Evolutionary conservation across 768 basidiomycete genomes (phyloP).

Genomic region (Trametes sanguinea): DNA sequence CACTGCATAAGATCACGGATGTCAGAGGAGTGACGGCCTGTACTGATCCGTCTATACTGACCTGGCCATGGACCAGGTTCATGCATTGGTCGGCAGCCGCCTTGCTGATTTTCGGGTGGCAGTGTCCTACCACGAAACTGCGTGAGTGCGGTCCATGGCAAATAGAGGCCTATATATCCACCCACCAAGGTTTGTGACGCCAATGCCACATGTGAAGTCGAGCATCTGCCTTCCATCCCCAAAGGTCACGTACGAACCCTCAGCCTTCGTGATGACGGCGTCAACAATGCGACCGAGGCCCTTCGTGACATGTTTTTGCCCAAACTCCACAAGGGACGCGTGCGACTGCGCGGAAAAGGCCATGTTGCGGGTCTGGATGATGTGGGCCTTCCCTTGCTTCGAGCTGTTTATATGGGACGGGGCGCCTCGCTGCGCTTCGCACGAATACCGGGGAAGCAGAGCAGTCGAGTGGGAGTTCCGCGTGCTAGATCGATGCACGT

Average conservation of each 20-base stretch:
- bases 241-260: constrained; percentile 73
- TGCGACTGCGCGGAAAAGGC: constrained; percentile 16
- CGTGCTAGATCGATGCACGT: not conserved
- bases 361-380: constrained; percentile 20
- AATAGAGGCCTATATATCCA: not conserved
- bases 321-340: constrained; percentile 36
- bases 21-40: not conserved
- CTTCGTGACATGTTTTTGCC: constrained; percentile 47
- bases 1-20: constrained; percentile 49
- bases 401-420: constrained; percentile 5
- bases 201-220: constrained; percentile 89
- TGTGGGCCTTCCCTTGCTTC: not conserved
- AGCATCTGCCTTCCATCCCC: constrained; percentile 73
- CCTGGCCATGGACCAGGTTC: constrained; percentile 78
- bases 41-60: constrained; percentile 31
- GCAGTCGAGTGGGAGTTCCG: constrained; percentile 9
- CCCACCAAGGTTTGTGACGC: constrained; percentile 80
- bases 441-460: constrained; percentile 4
- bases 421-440: constrained; percentile 1
- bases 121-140: constrained; percentile 61
- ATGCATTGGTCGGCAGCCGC: constrained; percentile 90
- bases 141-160: too few relatives aligned
- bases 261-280: constrained; percentile 65
- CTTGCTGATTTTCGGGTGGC: constrained; percentile 81
- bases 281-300: constrained; percentile 45